Evolutionary conservation across 805 yeast genomes (phyloP), one percentile per base, ranked within the genome.

Genomic region (Gaillardinia entomophila): DNA sequence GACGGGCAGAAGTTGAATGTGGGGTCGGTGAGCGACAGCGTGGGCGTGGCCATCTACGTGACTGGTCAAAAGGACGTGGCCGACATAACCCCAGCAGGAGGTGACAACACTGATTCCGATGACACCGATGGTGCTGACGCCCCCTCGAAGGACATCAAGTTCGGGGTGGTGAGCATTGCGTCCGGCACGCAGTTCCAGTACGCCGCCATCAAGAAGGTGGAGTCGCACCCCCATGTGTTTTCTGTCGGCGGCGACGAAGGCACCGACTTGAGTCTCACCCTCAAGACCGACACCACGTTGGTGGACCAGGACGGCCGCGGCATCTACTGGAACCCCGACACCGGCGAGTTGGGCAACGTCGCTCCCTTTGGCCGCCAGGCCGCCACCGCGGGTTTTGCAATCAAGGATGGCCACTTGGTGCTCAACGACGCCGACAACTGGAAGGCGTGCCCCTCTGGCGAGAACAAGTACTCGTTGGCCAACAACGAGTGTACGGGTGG

Each of bases 311-410:
- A 49, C 33, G 57, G 57, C 12, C 38, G 42, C 27, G 60, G 57
- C 13, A 41, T 59, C 30, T 47, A 46, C 36, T 45, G 53, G 41
- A 54, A 57, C 42, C 35, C 48, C 15, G 32, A 31, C 30, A 51
- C 59, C 16, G 65, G 65, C 14, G 63, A 57, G 32, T 42, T 59
- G 28, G 63, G 65, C 16, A 41, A 45, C 16, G 58, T 55, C 31
- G 55, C 50, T 26, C 61, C 62, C n/a, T 51, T 45, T 36, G 61
- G 61, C 27, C 37, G 53, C 19, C 45, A 50, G 38, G 49, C 48
- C 13, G 57, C 68, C 29, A 50, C 68, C 20, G 37, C 57, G 13
- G 65, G 69, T 3, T 73, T 66, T 46, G 43, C 68, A 16, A 55
- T 72, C 41, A 18, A 44, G 6, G 48, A 55, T 28, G 70, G 66